Percentiles rank a stretch among this genome's conserved stretches.
Conservation (phyloP, 2,329 filamentous ascomycete genomes). For the Beauveria australis region DNA sequence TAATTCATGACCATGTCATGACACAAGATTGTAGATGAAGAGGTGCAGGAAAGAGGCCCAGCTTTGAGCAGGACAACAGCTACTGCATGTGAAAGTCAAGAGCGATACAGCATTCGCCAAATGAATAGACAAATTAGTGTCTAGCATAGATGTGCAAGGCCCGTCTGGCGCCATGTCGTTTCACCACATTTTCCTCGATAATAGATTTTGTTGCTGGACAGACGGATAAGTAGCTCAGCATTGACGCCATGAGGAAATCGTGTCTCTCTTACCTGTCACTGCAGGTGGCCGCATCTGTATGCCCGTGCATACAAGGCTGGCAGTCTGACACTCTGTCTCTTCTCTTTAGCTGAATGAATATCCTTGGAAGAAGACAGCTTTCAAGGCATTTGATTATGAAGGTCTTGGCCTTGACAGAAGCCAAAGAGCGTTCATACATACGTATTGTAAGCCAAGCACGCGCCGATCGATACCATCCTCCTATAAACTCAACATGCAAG, state of each 20-base stretch:
- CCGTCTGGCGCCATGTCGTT: not conserved
- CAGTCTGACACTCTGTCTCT: not conserved
- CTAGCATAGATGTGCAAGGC: not conserved
- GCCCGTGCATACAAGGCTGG: not conserved
- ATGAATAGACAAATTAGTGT: not conserved
- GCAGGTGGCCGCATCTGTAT: not conserved
- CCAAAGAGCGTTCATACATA: too few species aligned
- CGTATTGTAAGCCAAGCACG: too few species aligned
- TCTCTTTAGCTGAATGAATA: not conserved
- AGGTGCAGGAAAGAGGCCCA: not conserved
- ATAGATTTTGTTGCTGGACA: too few species aligned
- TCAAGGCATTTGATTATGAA: not conserved
- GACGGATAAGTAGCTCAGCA: not conserved
- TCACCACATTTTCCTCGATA: not conserved
- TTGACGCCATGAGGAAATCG: not conserved
- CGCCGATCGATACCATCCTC: too few species aligned
- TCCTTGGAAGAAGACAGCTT: not conserved
- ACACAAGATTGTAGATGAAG: not conserved
- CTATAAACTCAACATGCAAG: too few species aligned
- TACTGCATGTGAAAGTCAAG: not conserved
- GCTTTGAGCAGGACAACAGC: constrained; percentile 1
- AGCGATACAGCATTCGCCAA: not conserved
- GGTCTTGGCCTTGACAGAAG: too few species aligned
- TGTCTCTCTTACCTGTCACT: not conserved
- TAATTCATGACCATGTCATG: not conserved